phyloP scores from a whole-genome alignment of 768 basidiomycete genomes.

The Pleurotus sapidus region DNA sequence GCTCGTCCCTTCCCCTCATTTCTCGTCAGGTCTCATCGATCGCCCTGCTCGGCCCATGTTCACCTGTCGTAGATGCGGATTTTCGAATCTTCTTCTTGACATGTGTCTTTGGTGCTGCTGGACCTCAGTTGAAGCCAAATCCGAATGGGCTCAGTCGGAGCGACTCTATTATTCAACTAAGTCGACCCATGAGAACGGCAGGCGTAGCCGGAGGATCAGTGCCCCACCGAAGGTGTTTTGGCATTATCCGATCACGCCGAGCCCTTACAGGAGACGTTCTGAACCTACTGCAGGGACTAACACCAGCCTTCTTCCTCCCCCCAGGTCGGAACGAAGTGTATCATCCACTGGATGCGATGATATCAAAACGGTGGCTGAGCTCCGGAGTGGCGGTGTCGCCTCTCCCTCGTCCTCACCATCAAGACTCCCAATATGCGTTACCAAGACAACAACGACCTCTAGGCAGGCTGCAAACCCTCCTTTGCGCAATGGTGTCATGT shows the following conservation, averaged over 20 bases:
- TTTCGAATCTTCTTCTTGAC: constrained; percentile 43
- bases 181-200: neutral
- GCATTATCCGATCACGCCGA: neutral
- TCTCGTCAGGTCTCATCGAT: neutral
- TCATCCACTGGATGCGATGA: neutral
- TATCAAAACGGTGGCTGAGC: constrained; percentile 1
- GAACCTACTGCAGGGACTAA: neutral
- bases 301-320: neutral
- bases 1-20: constrained; percentile 33
- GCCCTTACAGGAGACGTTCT: neutral
- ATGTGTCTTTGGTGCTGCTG: constrained; percentile 52
- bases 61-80: constrained; percentile 44
- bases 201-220: constrained; percentile 2
- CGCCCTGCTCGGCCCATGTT: constrained; percentile 36
- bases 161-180: constrained; percentile 22
- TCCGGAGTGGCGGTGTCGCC: neutral
- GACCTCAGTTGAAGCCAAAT: constrained; percentile 38
- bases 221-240: constrained; percentile 8
- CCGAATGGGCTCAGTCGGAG: constrained; percentile 33
- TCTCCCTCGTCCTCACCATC: neutral
- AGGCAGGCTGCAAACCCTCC: neutral
- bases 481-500: constrained; percentile 1
- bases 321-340: too few relatives aligned
- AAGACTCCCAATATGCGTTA: neutral
- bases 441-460: neutral